These are phyloP conservation scores for Penicillium hesseltinei DNA, from an alignment of 2,329 filamentous ascomycete genomes.

Conservation along the genomic window DNA sequence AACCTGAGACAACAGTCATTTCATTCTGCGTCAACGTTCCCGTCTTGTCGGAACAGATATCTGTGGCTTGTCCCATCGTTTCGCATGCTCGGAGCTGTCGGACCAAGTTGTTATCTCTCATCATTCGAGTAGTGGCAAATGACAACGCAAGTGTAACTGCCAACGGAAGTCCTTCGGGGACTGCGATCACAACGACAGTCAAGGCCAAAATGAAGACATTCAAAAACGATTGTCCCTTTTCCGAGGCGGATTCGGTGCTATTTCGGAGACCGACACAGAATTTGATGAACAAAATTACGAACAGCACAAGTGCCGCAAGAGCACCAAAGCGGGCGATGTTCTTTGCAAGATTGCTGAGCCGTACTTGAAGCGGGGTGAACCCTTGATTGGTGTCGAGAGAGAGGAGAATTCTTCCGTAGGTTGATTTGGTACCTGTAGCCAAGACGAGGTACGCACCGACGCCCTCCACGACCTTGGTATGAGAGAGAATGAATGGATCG, in stretches of 20 bases:
- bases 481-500: constrained; percentile 75
- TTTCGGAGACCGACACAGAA: constrained; percentile 69
- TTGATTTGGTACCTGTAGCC: constrained; percentile 67
- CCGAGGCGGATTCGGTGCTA: constrained; percentile 60
- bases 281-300: constrained; percentile 79
- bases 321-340: constrained; percentile 69
- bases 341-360: constrained; percentile 69
- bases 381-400: constrained; percentile 68
- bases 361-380: constrained; percentile 71
- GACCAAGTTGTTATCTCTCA: constrained; percentile 71
- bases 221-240: constrained; percentile 59
- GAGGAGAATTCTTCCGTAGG: constrained; percentile 69
- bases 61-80: constrained; percentile 74
- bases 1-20: constrained; percentile 72
- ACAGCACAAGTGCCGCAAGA: constrained; percentile 67
- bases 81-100: constrained; percentile 72
- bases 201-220: constrained; percentile 69
- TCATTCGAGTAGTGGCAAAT: constrained; percentile 72
- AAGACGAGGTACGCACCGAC: constrained; percentile 72
- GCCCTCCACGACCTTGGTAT: constrained; percentile 70
- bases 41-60: constrained; percentile 76
- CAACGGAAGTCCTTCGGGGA: constrained; percentile 71
- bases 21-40: constrained; percentile 70
- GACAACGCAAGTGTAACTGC: constrained; percentile 71
- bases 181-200: constrained; percentile 71